Conservation (phyloP, 208 protist genomes). For the Leishmania lainsoni region DNA sequence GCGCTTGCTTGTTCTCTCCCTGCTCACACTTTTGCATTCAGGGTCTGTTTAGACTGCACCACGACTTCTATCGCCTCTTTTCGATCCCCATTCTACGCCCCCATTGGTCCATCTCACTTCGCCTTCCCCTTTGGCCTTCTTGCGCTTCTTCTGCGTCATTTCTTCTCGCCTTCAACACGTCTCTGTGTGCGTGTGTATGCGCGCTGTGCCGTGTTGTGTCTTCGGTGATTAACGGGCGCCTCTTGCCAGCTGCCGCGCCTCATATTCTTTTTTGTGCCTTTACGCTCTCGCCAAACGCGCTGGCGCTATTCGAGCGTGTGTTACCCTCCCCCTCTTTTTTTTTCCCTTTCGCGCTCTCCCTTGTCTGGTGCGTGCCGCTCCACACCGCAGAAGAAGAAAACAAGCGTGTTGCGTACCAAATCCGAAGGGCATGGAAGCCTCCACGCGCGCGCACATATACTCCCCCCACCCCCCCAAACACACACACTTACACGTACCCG, state of each 20-base stretch:
- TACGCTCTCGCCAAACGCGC: not conserved
- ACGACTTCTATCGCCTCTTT: not conserved
- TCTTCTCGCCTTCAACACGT: not conserved
- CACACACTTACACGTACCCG: not conserved
- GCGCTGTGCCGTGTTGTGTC: not conserved
- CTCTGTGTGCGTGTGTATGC: not conserved
- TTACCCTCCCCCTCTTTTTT: not conserved
- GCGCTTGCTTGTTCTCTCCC: conserved; percentile 10
- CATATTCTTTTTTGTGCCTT: not conserved
- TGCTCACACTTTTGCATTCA: not conserved
- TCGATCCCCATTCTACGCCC: not conserved
- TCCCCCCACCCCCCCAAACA: not conserved
- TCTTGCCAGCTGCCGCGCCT: not conserved
- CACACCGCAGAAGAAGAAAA: not conserved
- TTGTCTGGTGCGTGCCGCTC: not conserved
- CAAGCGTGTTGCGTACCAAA: not conserved
- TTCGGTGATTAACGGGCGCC: not conserved
- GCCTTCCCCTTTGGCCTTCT: not conserved
- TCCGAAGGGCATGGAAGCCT: not conserved
- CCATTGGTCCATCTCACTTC: not conserved
- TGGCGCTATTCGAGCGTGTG: not conserved
- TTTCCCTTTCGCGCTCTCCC: not conserved
- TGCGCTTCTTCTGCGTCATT: not conserved
- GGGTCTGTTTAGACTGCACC: not conserved
- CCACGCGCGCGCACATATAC: no score